Evolutionary conservation across 805 yeast genomes (phyloP), one percentile per base, ranked within the genome.

Genomic region (Debaryomyces tyrocola): DNA sequence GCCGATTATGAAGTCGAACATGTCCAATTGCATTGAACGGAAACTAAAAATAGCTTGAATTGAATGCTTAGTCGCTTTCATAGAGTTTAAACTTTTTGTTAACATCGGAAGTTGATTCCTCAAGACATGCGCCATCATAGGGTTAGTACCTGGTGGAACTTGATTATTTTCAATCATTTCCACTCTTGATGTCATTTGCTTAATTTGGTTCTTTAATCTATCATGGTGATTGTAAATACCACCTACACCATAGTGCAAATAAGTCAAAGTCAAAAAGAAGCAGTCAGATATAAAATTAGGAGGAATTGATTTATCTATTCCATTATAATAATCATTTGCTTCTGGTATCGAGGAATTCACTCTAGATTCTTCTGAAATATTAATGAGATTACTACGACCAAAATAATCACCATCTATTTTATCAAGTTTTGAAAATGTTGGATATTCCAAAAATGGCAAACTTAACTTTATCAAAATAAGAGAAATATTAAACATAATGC

Each of bases 271-370:
- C 46, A 94, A 63, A 58, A 77, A 94, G 64, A 90, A 94, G 57
- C 96, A 85, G 54, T 92, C 94, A 7, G 96, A 83, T n/a, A 94
- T 89, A 62, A 94, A 94, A 58, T 94, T 92, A 33, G 69, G 50
- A n/a, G 50, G 20, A 8, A 41, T 15, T n/a, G 64, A 59, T 10
- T 70, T 62, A 35, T 67, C 68, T 33, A 67, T 62, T 2, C 66
- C 56, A 5, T 74, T 66, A 57, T 79, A 80, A 55, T 78, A 82
- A 41, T 79, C 82, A 41, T 76, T 75, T 4, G 89, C 85, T 56
- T 87, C 94, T 47, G 78, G 78, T 38, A 79, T 74, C 29, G 94
- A 87, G 2, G 96, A 79, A 54, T 87, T 84, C 15, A 90, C 75
- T 58, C 94, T 82, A 4, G 97, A 85, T 61, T 94, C 98, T 38